These are phyloP conservation scores for Coffea humblotiana DNA, from an alignment of 305 asterid species.

Conservation along the genomic window DNA sequence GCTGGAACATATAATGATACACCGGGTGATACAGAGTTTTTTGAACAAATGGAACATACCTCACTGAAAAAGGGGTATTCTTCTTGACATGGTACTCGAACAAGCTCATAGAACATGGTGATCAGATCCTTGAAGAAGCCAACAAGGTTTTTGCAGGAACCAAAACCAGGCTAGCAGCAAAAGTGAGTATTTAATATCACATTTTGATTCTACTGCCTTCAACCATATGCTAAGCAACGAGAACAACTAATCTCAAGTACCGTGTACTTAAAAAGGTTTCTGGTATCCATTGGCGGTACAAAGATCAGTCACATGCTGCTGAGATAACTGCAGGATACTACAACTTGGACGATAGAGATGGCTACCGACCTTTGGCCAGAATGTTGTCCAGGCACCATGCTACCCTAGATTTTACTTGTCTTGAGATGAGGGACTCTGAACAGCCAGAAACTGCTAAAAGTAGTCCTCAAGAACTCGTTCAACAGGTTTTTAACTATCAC, in stretches of 20 bases:
- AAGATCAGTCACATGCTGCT: slow-evolving; percentile 63
- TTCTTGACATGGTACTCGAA: slow-evolving; percentile 71
- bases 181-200: slow-evolving; percentile 32
- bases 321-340: slow-evolving; percentile 74
- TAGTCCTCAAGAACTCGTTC: slow-evolving; percentile 70
- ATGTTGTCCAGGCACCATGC: slow-evolving; percentile 64
- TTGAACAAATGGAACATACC: slow-evolving; percentile 50
- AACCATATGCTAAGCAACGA: too few species aligned
- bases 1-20: slow-evolving; percentile 65
- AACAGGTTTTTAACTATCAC: slow-evolving; percentile 37
- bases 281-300: slow-evolving; percentile 90
- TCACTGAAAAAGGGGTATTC: slow-evolving; percentile 55
- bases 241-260: background rate
- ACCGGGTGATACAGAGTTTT: slow-evolving; percentile 56
- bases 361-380: slow-evolving; percentile 67
- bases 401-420: slow-evolving; percentile 68
- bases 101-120: slow-evolving; percentile 61
- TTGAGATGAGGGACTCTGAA: slow-evolving; percentile 70
- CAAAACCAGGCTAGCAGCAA: slow-evolving; percentile 51
- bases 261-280: slow-evolving; percentile 39
- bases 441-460: slow-evolving; percentile 55
- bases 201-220: too few species aligned
- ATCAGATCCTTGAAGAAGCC: slow-evolving; percentile 72
- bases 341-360: slow-evolving; percentile 55
- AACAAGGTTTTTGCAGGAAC: slow-evolving; percentile 51